phyloP scores from a whole-genome alignment of 1,284 basidiomycete genomes.

The Tetrapyrgos nigripes region DNA sequence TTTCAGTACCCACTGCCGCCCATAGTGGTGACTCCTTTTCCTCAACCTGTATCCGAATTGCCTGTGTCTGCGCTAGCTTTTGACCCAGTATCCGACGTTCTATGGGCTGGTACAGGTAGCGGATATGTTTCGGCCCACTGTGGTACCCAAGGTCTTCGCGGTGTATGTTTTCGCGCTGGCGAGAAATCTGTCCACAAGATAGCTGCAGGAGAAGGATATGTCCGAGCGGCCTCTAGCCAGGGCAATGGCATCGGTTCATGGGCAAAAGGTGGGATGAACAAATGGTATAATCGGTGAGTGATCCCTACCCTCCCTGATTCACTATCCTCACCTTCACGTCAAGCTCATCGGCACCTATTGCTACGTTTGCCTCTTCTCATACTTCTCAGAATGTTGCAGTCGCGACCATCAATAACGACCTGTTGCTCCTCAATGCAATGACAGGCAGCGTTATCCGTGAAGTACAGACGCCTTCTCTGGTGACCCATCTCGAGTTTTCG shows the following conservation, averaged over 20 bases:
- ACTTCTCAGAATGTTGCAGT: slow-evolving; percentile 66
- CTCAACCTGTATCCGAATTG: slow-evolving; percentile 72
- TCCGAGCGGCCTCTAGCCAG: slow-evolving; percentile 65
- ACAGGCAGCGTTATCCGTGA: slow-evolving; percentile 75
- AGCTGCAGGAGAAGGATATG: slow-evolving; percentile 75
- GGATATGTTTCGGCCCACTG: slow-evolving; percentile 82
- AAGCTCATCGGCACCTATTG: slow-evolving; percentile 52
- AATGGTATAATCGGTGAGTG: slow-evolving; percentile 74
- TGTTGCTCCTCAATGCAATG: slow-evolving; percentile 77
- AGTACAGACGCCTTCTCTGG: slow-evolving; percentile 58
- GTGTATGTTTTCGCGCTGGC: slow-evolving; percentile 81
- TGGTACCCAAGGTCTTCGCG: slow-evolving; percentile 68
- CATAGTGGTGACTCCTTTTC: slow-evolving; percentile 35
- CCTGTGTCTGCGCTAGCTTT: slow-evolving; percentile 82
- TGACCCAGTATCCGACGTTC: slow-evolving; percentile 88
- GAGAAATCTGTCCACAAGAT: slow-evolving; percentile 73
- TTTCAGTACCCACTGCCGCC: slow-evolving; percentile 17
- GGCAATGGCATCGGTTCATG: slow-evolving; percentile 74
- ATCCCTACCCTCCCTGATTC: slow-evolving; percentile 11
- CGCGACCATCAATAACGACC: slow-evolving; percentile 66
- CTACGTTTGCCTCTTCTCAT: slow-evolving; percentile 63
- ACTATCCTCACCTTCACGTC: not conserved
- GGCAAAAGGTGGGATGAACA: slow-evolving; percentile 83
- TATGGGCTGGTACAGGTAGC: slow-evolving; percentile 85
- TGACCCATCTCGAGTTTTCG: slow-evolving; percentile 72